Evolutionary conservation across 108 stramenopile genomes (phyloP), one percentile per base, ranked within the genome.

Genomic region (Epithemia pelagica): DNA sequence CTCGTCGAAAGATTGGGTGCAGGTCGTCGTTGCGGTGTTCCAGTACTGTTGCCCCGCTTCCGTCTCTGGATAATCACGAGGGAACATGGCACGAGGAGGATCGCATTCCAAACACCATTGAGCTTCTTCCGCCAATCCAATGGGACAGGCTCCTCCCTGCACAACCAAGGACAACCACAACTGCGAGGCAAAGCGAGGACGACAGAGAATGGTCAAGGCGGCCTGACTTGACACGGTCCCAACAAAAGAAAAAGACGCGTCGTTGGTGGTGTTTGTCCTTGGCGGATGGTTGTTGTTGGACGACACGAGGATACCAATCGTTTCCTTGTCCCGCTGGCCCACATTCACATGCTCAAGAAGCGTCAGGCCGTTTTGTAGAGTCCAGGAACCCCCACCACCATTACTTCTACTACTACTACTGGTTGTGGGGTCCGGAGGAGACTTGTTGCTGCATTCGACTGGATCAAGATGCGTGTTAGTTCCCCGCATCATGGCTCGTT

Each of bases 1-100:
- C 10, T 5, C 37, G 37, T 46, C 37, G 10, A 15, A 46, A 10
- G 37, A 46, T 15, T 10, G 10, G 5, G 37, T 15, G 5, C 15
- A 10, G 10, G 5, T 46, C 10, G 37, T 46, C 10, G 10, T 15
- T 5, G 5, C 37, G 22, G 64, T 76, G 29, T 66, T 64, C 88
- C 88, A 93, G 69, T 90, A 93, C 18, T 33, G 10, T 28, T 64
- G 25, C 3, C 85, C 84, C 3, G 71, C 66, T 21, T 61, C 32
- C 25, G 88, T 84, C 58, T 93, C 88, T 0, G 88, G 82, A 71
- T 78, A 86, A 65, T 90, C 88, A 32, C 88, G 64, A 0, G 91
- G 91, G 67, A 90, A 93, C 29, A 87, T 56, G 21, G 85, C 81
- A 21, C 86, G 23, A 3, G 91, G 91, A 28, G 88, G 91, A 28